Percentiles rank a stretch among this genome's conserved stretches.
Evolutionary conservation across 1,284 basidiomycete species (phyloP).

Genomic region (Uromyces viciae-fabae): DNA sequence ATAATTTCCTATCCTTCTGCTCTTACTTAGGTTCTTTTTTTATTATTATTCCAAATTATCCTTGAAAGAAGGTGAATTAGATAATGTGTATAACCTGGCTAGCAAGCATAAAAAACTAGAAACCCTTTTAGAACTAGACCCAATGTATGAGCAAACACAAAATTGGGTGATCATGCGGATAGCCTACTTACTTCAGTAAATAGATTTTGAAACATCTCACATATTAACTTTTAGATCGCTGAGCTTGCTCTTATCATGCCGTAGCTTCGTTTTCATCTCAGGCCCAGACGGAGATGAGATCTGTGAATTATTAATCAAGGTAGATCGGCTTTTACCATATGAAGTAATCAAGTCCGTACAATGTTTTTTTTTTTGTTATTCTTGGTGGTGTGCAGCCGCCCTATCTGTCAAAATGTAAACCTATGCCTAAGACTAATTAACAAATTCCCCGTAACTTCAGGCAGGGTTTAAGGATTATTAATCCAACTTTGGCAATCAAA

Average conservation of each 20-base stretch:
- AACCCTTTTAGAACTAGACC: neutral
- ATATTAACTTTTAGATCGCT: neutral
- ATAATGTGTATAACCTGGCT: conserved; percentile 23
- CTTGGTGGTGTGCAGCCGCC: neutral
- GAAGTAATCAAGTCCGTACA: conserved; percentile 37
- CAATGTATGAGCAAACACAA: conserved; percentile 28
- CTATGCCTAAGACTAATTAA: neutral
- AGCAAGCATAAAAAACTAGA: conserved; percentile 2
- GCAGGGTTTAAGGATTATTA: conserved; percentile 42
- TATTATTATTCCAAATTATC: no score
- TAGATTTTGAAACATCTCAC: neutral
- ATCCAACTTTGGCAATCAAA: conserved; percentile 35
- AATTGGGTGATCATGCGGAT: conserved; percentile 32
- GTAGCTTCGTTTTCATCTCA: conserved; percentile 37
- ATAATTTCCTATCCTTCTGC: neutral
- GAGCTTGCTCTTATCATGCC: neutral
- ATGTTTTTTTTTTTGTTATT: neutral
- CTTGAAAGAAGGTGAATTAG: conserved; percentile 27
- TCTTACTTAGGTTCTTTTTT: no score
- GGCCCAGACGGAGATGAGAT: conserved; percentile 34
- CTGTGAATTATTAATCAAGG: conserved; percentile 24
- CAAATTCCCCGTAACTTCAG: neutral
- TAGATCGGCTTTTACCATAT: conserved; percentile 38
- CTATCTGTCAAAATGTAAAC: neutral
- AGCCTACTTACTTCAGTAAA: conserved; percentile 33